These are phyloP conservation scores for Puya raimondii DNA, from an alignment of 176 grass and related monocot genomes.

Conservation along the genomic window DNA sequence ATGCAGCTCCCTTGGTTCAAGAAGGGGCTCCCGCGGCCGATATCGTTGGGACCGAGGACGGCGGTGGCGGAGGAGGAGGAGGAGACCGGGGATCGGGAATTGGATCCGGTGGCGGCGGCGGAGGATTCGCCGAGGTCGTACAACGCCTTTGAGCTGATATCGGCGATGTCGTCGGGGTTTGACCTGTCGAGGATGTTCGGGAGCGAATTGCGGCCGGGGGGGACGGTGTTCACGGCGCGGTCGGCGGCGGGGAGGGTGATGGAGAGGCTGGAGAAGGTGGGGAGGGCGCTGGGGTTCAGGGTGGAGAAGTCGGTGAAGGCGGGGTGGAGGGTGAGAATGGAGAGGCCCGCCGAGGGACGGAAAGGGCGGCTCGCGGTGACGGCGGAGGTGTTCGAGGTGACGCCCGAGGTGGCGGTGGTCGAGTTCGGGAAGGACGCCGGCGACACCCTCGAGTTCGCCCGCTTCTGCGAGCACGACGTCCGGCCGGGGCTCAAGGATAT, in stretches of 20 bases:
- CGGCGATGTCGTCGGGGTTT: slow-evolving; percentile 91
- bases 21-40: slow-evolving; percentile 37
- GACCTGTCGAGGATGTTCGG: slow-evolving; percentile 83
- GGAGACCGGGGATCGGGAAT: neutral
- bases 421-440: slow-evolving; percentile 69
- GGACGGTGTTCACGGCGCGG: slow-evolving; percentile 69
- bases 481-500: slow-evolving; percentile 55
- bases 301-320: slow-evolving; percentile 28
- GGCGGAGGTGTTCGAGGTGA: slow-evolving; percentile 70
- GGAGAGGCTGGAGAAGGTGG: slow-evolving; percentile 36
- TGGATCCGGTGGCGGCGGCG: neutral
- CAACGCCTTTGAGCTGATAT: slow-evolving; percentile 97
- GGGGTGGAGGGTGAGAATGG: slow-evolving; percentile 51
- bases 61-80: neutral
- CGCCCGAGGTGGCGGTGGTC: slow-evolving; percentile 47
- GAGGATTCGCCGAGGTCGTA: slow-evolving; percentile 48
- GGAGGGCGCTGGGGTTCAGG: slow-evolving; percentile 36
- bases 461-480: slow-evolving; percentile 67
- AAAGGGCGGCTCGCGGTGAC: slow-evolving; percentile 39
- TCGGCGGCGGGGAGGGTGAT: slow-evolving; percentile 38
- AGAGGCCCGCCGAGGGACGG: slow-evolving; percentile 27
- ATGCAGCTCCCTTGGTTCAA: slow-evolving; percentile 63
- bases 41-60: slow-evolving; percentile 12
- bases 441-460: slow-evolving; percentile 61
- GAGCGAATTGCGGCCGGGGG: slow-evolving; percentile 32